Evolutionary conservation across 306 rosid species (phyloP).

Genomic region (Begonia loranthoides): DNA sequence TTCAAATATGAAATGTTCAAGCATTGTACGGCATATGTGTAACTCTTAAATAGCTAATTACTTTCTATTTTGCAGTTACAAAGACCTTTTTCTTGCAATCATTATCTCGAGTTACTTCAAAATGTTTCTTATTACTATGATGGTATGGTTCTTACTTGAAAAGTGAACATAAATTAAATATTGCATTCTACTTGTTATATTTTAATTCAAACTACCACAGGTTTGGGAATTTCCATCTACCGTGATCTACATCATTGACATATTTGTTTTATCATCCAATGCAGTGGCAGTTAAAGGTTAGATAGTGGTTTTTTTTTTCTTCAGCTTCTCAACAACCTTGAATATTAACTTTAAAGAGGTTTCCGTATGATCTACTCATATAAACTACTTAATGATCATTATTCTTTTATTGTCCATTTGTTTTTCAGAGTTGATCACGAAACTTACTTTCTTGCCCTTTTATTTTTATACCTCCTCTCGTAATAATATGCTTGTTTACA

Average conservation of each 20-base stretch:
- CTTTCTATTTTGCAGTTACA: conserved; percentile 29
- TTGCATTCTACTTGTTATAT: conserved; percentile 9
- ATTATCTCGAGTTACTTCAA: conserved; percentile 78
- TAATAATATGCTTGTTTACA: no score
- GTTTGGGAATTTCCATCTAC: conserved; percentile 89
- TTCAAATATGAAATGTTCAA: not conserved
- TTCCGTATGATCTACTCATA: no score
- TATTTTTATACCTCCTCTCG: no score
- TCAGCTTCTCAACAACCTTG: not conserved
- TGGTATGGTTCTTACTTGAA: conserved; percentile 35
- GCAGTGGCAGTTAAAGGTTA: conserved; percentile 69
- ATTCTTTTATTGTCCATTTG: no score
- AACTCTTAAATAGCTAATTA: not conserved
- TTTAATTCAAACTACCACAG: conserved; percentile 24
- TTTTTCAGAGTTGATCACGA: no score
- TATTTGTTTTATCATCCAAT: conserved; percentile 74
- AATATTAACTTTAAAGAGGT: no score
- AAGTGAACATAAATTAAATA: not conserved
- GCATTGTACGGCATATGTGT: not conserved
- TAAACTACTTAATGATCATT: no score
- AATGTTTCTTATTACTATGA: conserved; percentile 67
- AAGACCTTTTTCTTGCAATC: conserved; percentile 48
- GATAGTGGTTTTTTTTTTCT: conserved; percentile 3
- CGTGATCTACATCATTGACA: conserved; percentile 56
- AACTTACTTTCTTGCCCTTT: no score